Evolutionary conservation across 2,329 filamentous ascomycete species (phyloP).

Genomic region (Triangularia setosa): DNA sequence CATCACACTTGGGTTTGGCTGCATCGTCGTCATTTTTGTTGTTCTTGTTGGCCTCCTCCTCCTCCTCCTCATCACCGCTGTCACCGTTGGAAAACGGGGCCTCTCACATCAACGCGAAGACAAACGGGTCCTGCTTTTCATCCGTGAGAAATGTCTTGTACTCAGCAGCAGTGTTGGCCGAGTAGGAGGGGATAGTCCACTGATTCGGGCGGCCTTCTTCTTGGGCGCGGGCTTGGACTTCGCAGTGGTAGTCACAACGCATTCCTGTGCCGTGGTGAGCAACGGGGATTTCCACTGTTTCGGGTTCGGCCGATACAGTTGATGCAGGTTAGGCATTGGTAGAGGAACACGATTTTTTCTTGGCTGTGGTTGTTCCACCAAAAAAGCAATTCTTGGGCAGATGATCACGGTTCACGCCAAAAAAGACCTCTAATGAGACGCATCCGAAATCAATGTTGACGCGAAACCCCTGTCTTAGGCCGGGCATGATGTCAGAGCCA

Average conservation of each 20-base stretch:
- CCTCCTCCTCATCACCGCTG: slow-evolving; percentile 9
- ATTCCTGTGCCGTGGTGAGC: not conserved
- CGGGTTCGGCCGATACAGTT: not conserved
- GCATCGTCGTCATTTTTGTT: slow-evolving; percentile 1
- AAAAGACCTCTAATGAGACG: not conserved
- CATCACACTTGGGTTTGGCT: slow-evolving; percentile 18
- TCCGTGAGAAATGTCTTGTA: slow-evolving; percentile 4
- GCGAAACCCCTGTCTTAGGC: not conserved
- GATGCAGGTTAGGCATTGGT: not conserved
- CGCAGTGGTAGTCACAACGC: not conserved
- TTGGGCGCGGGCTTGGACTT: not conserved
- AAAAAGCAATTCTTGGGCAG: not conserved
- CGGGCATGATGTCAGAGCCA: not conserved
- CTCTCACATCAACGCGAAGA: slow-evolving; percentile 19
- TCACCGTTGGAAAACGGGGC: slow-evolving; percentile 14
- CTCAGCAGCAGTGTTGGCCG: slow-evolving; percentile 17
- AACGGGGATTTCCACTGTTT: not conserved
- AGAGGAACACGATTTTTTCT: slow-evolving; percentile 17
- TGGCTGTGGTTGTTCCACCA: not conserved
- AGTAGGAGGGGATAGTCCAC: slow-evolving; percentile 17
- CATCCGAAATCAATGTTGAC: not conserved
- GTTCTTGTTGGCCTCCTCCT: not conserved
- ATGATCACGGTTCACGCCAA: no score
- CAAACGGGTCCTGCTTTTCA: slow-evolving; percentile 14
- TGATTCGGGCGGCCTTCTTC: slow-evolving; percentile 8